Conservation (phyloP, 2,329 filamentous ascomycete species). For the Fusarium subtropicale region DNA sequence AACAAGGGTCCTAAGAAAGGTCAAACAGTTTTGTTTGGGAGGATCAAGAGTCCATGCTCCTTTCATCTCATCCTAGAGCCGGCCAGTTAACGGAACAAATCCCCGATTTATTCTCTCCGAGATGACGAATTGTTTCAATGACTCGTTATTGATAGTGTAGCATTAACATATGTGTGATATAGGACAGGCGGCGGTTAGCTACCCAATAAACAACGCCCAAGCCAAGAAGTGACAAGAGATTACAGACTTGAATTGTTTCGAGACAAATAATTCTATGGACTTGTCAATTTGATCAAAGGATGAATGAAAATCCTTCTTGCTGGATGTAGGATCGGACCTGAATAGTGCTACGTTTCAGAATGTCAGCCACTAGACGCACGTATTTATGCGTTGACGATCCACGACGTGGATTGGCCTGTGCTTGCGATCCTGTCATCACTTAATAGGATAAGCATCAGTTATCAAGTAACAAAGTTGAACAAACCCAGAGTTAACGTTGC, state of each 20-base stretch:
- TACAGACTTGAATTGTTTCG: conserved; percentile 16
- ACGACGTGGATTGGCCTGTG: background rate
- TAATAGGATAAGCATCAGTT: background rate
- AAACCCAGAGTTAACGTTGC: background rate
- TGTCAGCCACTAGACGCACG: conserved; percentile 24
- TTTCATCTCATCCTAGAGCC: conserved; percentile 30
- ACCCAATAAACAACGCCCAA: background rate
- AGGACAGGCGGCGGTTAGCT: background rate
- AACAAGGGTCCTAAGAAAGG: conserved; percentile 22
- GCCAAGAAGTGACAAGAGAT: accelerated
- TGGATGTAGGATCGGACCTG: conserved; percentile 20
- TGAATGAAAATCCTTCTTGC: background rate
- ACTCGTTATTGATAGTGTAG: background rate
- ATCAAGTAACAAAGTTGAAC: background rate
- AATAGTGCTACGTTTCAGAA: conserved; percentile 13
- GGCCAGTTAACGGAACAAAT: conserved; percentile 31
- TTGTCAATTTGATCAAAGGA: background rate
- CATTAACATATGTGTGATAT: background rate
- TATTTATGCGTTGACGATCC: conserved; percentile 14
- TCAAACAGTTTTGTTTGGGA: background rate
- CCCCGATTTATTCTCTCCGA: background rate
- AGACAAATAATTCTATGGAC: accelerated
- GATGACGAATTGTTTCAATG: background rate
- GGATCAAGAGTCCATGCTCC: conserved; percentile 30
- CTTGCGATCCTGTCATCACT: conserved; percentile 7